Evolutionary conservation across 306 rosid species (phyloP).

Genomic region (Citrullus amarus): DNA sequence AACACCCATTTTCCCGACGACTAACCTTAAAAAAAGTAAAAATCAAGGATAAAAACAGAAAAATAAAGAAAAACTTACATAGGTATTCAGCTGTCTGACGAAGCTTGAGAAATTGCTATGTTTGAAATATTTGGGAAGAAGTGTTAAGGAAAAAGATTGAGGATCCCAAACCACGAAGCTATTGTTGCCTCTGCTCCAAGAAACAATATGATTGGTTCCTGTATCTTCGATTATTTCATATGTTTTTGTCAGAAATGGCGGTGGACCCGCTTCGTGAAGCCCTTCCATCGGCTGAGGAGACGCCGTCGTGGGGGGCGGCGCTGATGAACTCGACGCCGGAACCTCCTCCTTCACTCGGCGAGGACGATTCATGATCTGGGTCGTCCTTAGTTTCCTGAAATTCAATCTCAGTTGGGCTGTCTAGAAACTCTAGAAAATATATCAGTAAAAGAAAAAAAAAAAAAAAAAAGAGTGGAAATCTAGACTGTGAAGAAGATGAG

Average conservation of each 20-base stretch:
- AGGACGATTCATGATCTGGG: constrained; percentile 25
- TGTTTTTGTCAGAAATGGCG: constrained; percentile 81
- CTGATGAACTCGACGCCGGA: constrained; percentile 19
- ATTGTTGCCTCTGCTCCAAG: constrained; percentile 72
- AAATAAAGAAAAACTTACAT: constrained; percentile 30
- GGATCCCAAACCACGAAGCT: constrained; percentile 89
- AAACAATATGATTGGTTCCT: constrained; percentile 45
- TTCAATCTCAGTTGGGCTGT: neutral
- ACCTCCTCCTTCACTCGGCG: constrained; percentile 33
- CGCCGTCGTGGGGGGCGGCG: neutral
- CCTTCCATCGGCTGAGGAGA: constrained; percentile 55
- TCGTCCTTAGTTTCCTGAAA: neutral
- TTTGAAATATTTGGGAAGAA: constrained; percentile 84
- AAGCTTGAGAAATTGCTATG: constrained; percentile 93
- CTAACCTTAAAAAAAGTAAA: no score
- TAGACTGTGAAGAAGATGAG: neutral
- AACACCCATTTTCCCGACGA: no score
- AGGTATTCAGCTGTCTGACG: constrained; percentile 86
- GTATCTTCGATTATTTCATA: constrained; percentile 74
- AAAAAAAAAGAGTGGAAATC: neutral
- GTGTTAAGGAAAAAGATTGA: constrained; percentile 40
- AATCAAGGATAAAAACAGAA: no score
- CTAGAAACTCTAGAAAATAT: neutral
- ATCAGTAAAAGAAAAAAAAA: neutral
- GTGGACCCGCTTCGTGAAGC: constrained; percentile 56